Base-by-base conservation (phyloP, 164 flowering plant genomes). In the Piper betle region DNA sequence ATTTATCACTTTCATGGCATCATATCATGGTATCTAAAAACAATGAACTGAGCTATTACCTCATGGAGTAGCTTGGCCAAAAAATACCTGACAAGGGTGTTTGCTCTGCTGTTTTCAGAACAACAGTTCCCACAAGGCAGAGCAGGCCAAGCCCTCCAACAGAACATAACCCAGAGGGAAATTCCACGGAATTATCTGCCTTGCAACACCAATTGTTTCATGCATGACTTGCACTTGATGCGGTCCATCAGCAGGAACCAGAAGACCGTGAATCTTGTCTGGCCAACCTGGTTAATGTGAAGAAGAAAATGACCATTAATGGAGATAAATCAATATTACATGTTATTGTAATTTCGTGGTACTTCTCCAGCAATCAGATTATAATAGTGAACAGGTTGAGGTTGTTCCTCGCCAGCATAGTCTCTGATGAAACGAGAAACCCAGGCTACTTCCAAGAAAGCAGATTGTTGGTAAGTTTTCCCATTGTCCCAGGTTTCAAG, bases 91-190 rank as follows among this genome's bases (percentile, higher is more conserved):
- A 77, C 59, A 89, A 61, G 33, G 97, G 95, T 13, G 97, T 89
- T 67, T 85, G 95, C 74, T 89, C 97, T 13, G 95, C 92, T 12
- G 84, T 68, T 73, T 89, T 90, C 4, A 89, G 74, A 55, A 89
- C 90, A 67, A 89, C 62, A 25, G 55, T 89, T 89, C 37, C 97
- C 97, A 66, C 81, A 75, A 1, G 97, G 92, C 41, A 89, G 71
- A 7, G 97, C 97, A 41, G 97, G 92, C 5, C 91, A 95, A 50
- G 87, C 88, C 75, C 87, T 90, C 95, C 95, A 89, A 48, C 87
- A 82, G 72, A 75, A 81, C 89, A 89, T 77, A 54, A 87, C n/a
- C 69, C 60, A 80, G 80, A 61, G 79, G 77, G 65, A 88, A 88
- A 74, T 88, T 88, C 92, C 96, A 88, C 0, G 96, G 96, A 65